A percentile compares a stretch with the other conserved stretches of the same genome.
These are phyloP conservation scores for Rhodotorula kratochvilovae DNA, from an alignment of 768 basidiomycete genomes.

Conservation along the genomic window DNA sequence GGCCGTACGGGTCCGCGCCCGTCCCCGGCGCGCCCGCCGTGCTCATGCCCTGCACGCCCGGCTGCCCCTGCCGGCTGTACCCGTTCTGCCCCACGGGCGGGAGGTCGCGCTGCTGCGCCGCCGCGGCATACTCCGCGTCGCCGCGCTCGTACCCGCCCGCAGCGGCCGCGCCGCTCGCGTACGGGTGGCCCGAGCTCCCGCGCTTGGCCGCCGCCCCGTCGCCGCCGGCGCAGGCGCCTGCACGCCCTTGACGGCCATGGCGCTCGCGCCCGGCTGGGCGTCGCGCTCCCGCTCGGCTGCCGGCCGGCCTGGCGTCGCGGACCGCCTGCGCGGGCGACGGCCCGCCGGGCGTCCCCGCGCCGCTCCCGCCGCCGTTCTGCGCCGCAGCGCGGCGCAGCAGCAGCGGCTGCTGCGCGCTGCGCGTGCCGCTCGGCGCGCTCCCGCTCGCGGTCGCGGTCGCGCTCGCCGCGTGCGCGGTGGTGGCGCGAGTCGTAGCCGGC, in stretches of 20 bases:
- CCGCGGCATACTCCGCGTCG: not conserved
- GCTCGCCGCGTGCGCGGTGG: slow-evolving; percentile 38
- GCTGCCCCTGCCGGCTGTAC: slow-evolving; percentile 12
- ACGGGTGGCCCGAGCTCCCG: slow-evolving; percentile 27
- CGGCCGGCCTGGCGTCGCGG: slow-evolving; percentile 57
- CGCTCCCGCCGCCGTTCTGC: slow-evolving; percentile 1
- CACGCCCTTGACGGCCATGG: slow-evolving; percentile 36
- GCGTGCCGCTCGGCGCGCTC: slow-evolving; percentile 44
- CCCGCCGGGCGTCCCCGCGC: slow-evolving; percentile 4
- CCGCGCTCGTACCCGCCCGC: slow-evolving; percentile 1
- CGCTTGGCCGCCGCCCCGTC: not conserved
- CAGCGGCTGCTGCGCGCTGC: slow-evolving; percentile 37
- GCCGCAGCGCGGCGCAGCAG: slow-evolving; percentile 37
- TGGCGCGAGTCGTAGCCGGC: slow-evolving; percentile 39
- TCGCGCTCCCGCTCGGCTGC: slow-evolving; percentile 31
- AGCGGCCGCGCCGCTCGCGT: slow-evolving; percentile 13
- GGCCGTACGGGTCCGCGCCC: slow-evolving; percentile 19
- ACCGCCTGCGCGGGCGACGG: slow-evolving; percentile 54
- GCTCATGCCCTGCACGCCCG: not conserved
- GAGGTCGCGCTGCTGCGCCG: slow-evolving; percentile 7
- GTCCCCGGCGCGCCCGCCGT: not conserved
- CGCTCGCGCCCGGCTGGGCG: slow-evolving; percentile 30
- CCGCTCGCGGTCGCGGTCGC: slow-evolving; percentile 44
- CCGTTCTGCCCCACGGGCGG: slow-evolving; percentile 13
- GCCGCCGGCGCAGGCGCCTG: not conserved